These are phyloP conservation scores for Thraustochytrium sp. DNA, from an alignment of 352 stramenopile species.

Conservation along the genomic window DNA sequence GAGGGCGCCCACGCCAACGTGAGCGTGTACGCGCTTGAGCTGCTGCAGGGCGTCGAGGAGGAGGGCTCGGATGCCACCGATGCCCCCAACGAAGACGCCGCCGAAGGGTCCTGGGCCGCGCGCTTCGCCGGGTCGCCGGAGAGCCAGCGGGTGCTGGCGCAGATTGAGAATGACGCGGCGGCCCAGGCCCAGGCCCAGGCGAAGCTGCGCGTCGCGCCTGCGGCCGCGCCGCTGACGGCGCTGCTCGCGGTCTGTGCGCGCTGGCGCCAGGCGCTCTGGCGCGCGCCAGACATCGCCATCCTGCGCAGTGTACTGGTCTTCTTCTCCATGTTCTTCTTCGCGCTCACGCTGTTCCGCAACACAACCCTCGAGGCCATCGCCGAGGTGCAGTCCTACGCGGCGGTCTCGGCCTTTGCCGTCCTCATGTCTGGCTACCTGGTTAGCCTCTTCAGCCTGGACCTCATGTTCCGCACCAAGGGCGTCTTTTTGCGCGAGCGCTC, in stretches of 20 bases:
- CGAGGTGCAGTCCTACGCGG: neutral
- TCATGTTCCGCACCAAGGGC: neutral
- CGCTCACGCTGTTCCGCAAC: neutral
- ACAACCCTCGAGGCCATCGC: neutral
- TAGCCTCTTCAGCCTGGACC: neutral
- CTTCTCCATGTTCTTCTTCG: neutral
- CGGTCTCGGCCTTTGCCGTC: neutral
- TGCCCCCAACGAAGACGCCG: neutral
- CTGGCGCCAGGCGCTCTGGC: neutral
- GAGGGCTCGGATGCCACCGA: too few species aligned
- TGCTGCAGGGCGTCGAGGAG: neutral
- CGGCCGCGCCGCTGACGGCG: neutral
- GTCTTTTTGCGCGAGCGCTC: neutral
- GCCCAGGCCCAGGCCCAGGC: neutral
- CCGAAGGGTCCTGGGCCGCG: neutral
- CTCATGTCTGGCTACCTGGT: neutral
- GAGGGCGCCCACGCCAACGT: neutral
- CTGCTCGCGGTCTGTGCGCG: neutral
- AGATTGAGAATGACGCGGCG: neutral
- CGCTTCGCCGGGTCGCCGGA: neutral
- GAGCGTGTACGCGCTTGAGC: neutral
- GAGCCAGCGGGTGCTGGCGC: neutral
- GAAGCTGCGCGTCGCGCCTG: too few species aligned
- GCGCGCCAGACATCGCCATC: neutral
- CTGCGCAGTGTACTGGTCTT: neutral